A percentile compares a stretch with the other conserved stretches of the same genome.
These are phyloP conservation scores for Sechiopsis laciniata DNA, from an alignment of 306 rosid species.

Conservation along the genomic window DNA sequence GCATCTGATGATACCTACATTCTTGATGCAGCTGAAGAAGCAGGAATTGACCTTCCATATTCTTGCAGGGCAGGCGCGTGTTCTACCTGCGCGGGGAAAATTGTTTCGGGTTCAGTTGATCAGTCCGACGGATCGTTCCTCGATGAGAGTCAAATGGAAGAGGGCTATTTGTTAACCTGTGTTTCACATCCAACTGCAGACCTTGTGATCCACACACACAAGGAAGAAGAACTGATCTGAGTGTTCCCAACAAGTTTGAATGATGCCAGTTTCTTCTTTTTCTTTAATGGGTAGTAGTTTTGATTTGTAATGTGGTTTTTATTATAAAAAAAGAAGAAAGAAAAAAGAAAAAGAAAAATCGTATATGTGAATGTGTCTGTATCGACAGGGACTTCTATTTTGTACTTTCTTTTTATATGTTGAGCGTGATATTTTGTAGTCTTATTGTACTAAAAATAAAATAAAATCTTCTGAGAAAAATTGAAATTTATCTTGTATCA, in stretches of 20 bases:
- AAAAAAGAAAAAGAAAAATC: not conserved
- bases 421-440: not conserved
- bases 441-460: not conserved
- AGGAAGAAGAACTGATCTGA: constrained; percentile 67
- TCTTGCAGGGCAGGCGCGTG: constrained; percentile 91
- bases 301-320: not conserved
- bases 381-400: no score
- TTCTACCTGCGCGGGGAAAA: constrained; percentile 72
- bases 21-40: constrained; percentile 70
- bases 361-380: not conserved
- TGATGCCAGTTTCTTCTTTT: not conserved
- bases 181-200: constrained; percentile 68
- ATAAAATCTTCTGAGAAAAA: no score
- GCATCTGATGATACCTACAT: constrained; percentile 66
- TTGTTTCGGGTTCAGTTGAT: constrained; percentile 53
- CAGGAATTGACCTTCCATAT: constrained; percentile 72
- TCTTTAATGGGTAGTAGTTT: not conserved
- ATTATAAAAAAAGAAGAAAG: not conserved
- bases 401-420: not conserved
- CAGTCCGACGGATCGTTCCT: constrained; percentile 78
- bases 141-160: constrained; percentile 52
- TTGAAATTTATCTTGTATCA: no score
- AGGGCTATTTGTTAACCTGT: constrained; percentile 57
- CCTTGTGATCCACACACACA: constrained; percentile 68
- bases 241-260: not conserved